These are phyloP conservation scores for Pontederia crassipes DNA, from an alignment of 176 grass and related monocot genomes.

Conservation along the genomic window DNA sequence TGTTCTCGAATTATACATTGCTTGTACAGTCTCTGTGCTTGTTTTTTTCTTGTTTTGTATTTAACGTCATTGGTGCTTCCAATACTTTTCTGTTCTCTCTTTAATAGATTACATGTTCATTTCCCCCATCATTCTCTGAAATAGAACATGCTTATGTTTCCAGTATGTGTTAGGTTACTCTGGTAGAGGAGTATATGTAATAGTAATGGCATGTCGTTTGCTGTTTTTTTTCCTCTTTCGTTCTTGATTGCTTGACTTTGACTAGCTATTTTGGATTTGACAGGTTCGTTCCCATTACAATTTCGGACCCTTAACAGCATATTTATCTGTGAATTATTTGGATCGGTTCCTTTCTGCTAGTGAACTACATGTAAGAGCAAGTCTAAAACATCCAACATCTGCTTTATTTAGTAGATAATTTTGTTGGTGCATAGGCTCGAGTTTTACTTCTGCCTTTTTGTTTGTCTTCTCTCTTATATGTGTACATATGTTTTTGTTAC, in stretches of 20 bases:
- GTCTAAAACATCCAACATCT: no score
- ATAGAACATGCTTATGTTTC: neutral
- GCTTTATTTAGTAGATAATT: neutral
- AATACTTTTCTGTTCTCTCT: neutral
- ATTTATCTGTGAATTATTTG: slow-evolving; percentile 74
- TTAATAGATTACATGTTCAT: neutral
- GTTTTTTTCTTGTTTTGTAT: neutral
- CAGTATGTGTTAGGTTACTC: no score
- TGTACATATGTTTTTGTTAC: slow-evolving; percentile 12
- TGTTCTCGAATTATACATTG: neutral
- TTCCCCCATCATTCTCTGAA: neutral
- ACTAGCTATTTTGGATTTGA: slow-evolving; percentile 29
- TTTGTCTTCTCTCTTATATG: neutral
- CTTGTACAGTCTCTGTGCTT: neutral
- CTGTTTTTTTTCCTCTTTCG: slow-evolving; percentile 12
- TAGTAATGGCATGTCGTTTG: no score
- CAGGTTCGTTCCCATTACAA: slow-evolving; percentile 81
- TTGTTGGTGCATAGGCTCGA: neutral
- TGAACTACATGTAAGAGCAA: slow-evolving; percentile 53
- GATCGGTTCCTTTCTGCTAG: slow-evolving; percentile 72
- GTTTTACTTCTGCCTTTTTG: neutral
- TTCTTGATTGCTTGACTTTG: neutral
- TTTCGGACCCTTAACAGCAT: slow-evolving; percentile 74
- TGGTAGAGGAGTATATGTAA: no score
- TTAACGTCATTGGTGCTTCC: neutral